Conservation (phyloP, 305 asterid genomes). For the Fraxinus xanthoxyloides region DNA sequence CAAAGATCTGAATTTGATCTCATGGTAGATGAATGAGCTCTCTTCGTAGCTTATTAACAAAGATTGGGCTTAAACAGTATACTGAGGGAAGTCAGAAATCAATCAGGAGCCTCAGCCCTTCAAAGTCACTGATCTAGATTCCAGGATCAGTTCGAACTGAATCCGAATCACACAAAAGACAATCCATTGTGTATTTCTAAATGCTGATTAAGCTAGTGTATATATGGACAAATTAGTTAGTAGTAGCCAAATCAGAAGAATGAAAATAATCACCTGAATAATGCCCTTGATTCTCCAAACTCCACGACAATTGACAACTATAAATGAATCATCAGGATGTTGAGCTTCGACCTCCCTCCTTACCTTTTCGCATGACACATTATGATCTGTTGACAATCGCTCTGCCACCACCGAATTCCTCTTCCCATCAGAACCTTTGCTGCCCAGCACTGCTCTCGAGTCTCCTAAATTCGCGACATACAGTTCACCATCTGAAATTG, state of each 20-base stretch:
- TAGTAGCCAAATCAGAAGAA: slow-evolving; percentile 5
- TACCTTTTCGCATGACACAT: slow-evolving; percentile 76
- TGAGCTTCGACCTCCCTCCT: slow-evolving; percentile 87
- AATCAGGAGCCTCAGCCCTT: background rate
- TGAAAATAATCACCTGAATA: slow-evolving; percentile 63
- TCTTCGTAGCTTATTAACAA: background rate
- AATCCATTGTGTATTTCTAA: background rate
- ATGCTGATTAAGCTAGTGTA: background rate
- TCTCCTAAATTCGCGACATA: slow-evolving; percentile 94
- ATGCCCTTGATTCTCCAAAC: slow-evolving; percentile 99
- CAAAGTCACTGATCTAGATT: slow-evolving; percentile 17
- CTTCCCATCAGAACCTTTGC: slow-evolving; percentile 66
- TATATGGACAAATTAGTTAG: background rate
- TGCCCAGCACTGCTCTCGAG: slow-evolving; percentile 93
- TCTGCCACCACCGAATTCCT: slow-evolving; percentile 67
- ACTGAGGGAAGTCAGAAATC: slow-evolving; percentile 8
- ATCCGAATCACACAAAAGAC: background rate
- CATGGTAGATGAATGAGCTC: slow-evolving; percentile 2
- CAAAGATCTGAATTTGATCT: background rate
- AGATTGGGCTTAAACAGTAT: background rate
- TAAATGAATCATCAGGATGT: slow-evolving; percentile 75
- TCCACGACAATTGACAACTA: slow-evolving; percentile 76
- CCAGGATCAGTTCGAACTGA: background rate
- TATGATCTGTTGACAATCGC: slow-evolving; percentile 86
- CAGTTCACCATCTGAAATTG: slow-evolving; percentile 68